Evolutionary conservation across 352 stramenopile genomes (phyloP).

Genomic region (Phytophthora tubulina): DNA sequence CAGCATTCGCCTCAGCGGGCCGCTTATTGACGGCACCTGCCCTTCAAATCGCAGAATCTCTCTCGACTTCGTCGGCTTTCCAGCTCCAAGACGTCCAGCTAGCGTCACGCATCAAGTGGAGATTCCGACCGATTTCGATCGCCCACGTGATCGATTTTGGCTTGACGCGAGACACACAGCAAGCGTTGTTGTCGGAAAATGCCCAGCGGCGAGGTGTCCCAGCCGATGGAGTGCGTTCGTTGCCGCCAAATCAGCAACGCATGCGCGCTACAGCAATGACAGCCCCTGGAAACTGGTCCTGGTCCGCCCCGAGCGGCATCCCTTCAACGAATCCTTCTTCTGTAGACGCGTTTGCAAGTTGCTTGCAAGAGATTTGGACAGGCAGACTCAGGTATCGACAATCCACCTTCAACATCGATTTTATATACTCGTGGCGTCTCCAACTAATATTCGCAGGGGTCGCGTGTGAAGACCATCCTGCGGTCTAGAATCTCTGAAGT

Average conservation of each 20-base stretch:
- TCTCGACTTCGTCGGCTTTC: slow-evolving; percentile 12
- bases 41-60: slow-evolving; percentile 14
- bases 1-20: slow-evolving; percentile 4
- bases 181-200: slow-evolving; percentile 16
- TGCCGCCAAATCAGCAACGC: slow-evolving; percentile 39
- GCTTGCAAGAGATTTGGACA: background rate
- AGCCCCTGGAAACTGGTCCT: slow-evolving; percentile 19
- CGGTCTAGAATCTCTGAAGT: slow-evolving; percentile 6
- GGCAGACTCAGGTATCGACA: slow-evolving; percentile 36
- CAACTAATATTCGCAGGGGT: background rate
- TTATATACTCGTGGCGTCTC: background rate
- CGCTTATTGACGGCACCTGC: background rate
- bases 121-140: background rate
- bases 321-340: slow-evolving; percentile 11
- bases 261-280: slow-evolving; percentile 8
- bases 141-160: slow-evolving; percentile 16
- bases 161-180: background rate
- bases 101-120: background rate
- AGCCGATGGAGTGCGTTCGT: background rate
- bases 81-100: slow-evolving; percentile 2
- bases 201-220: slow-evolving; percentile 27
- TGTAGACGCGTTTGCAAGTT: background rate
- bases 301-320: background rate
- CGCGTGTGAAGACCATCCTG: background rate
- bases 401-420: slow-evolving; percentile 29